A percentile compares a stretch with the other conserved stretches of the same genome.
These are phyloP conservation scores for Chrysochromulina tobinii DNA, from an alignment of 78 protist species.

Conservation along the genomic window DNA sequence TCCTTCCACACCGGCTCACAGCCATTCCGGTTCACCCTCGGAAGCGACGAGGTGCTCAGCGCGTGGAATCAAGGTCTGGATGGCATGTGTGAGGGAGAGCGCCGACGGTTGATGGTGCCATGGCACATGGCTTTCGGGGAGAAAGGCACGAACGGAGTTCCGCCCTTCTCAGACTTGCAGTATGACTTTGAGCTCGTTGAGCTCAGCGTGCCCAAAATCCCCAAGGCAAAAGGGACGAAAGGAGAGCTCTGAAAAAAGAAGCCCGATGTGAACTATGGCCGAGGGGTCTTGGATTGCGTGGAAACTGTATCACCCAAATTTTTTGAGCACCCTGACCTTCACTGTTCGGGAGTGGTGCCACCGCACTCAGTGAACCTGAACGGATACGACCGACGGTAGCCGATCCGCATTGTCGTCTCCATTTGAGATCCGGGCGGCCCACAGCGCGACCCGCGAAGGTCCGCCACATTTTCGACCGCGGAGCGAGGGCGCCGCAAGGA, in stretches of 20 bases:
- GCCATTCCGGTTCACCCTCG: not conserved
- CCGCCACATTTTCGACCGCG: too few species aligned
- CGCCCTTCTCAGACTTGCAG: not conserved
- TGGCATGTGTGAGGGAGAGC: conserved; percentile 14
- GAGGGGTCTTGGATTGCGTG: too few species aligned
- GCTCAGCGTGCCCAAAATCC: not conserved
- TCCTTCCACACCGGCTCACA: conserved; percentile 5
- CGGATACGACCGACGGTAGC: too few species aligned
- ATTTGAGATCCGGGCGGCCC: too few species aligned
- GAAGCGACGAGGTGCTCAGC: not conserved
- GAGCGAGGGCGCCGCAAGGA: too few species aligned
- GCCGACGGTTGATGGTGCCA: conserved; percentile 3
- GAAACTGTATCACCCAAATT: too few species aligned
- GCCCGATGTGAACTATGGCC: too few species aligned
- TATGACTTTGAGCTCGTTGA: conserved; percentile 18
- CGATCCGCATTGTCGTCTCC: too few species aligned
- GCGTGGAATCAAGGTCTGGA: not conserved
- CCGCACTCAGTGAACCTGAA: too few species aligned
- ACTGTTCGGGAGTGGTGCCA: too few species aligned
- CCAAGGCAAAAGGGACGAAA: not conserved
- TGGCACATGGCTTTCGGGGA: not conserved
- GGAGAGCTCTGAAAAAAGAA: not conserved
- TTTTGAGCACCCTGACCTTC: too few species aligned
- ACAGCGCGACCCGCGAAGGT: too few species aligned
- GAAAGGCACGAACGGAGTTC: not conserved